Evolutionary conservation across 306 rosid species (phyloP).

Genomic region (Crataegus laevigata): DNA sequence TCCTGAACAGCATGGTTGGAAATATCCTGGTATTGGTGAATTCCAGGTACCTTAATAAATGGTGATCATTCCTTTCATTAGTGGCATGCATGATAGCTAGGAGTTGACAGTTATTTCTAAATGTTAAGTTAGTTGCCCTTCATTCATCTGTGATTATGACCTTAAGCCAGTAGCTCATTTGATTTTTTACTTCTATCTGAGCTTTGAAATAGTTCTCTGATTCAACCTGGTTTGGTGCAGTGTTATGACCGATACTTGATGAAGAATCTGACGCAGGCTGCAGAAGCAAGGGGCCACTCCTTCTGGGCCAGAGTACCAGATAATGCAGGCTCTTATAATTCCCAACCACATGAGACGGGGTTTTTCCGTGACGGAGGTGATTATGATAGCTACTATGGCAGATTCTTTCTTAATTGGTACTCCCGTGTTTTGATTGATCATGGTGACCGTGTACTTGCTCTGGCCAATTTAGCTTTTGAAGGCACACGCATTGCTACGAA

Average conservation of each 20-base stretch:
- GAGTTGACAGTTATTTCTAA: neutral
- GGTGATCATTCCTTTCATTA: neutral
- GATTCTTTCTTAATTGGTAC: conserved; percentile 83
- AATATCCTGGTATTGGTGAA: conserved; percentile 88
- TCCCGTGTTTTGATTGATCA: conserved; percentile 67
- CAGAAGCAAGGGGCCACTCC: conserved; percentile 64
- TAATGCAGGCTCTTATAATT: conserved; percentile 70
- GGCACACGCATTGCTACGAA: conserved; percentile 62
- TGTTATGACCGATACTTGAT: conserved; percentile 76
- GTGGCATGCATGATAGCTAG: neutral
- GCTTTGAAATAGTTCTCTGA: conserved; percentile 7
- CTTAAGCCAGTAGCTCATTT: neutral
- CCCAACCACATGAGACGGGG: conserved; percentile 70
- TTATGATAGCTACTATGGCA: conserved; percentile 78
- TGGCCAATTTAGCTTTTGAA: conserved; percentile 78
- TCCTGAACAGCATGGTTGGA: conserved; percentile 84
- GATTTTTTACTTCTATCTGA: neutral
- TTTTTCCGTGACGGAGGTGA: conserved; percentile 88
- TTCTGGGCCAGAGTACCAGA: conserved; percentile 83
- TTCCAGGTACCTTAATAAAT: conserved; percentile 50
- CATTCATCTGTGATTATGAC: neutral
- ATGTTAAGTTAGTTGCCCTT: neutral
- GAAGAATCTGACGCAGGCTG: conserved; percentile 61
- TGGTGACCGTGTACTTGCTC: conserved; percentile 57
- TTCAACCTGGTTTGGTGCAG: conserved; percentile 27